These are phyloP conservation scores for Penicillium salamii DNA, from an alignment of 495 filamentous ascomycete genomes.

Conservation along the genomic window DNA sequence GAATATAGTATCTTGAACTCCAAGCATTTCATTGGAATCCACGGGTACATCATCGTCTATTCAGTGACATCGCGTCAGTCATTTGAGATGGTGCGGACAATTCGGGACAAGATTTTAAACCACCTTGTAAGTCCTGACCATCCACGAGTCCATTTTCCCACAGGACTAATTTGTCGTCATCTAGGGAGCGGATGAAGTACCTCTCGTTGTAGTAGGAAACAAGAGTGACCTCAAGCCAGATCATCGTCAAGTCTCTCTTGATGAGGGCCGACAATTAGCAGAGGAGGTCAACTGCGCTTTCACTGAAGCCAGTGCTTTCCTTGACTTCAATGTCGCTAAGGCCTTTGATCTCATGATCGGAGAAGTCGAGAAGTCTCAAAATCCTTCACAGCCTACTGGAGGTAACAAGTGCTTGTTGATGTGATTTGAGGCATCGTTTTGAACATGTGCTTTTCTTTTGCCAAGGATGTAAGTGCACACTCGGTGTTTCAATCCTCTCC, in stretches of 20 bases:
- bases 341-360: slow-evolving; percentile 94
- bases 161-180: neutral
- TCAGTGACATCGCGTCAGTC: slow-evolving; percentile 89
- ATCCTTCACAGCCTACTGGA: slow-evolving; percentile 76
- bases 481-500: neutral
- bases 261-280: slow-evolving; percentile 76
- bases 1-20: slow-evolving; percentile 98
- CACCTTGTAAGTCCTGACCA: slow-evolving; percentile 66
- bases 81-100: slow-evolving; percentile 94
- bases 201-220: slow-evolving; percentile 93
- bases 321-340: slow-evolving; percentile 88
- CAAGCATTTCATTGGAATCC: slow-evolving; percentile 98
- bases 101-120: slow-evolving; percentile 95
- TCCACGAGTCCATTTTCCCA: neutral
- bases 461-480: neutral
- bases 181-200: slow-evolving; percentile 88
- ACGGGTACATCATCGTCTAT: slow-evolving; percentile 98
- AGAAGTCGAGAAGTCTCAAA: slow-evolving; percentile 92
- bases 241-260: slow-evolving; percentile 83
- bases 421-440: slow-evolving; percentile 44
- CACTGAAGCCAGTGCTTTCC: slow-evolving; percentile 90
- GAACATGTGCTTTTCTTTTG: neutral
- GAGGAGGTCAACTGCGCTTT: slow-evolving; percentile 89
- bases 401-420: slow-evolving; percentile 81
- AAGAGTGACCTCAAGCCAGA: slow-evolving; percentile 92